Percentiles rank a stretch among this genome's conserved stretches.
phyloP scores from a whole-genome alignment of 179 eudicot species.

The Beta corolliflora region DNA sequence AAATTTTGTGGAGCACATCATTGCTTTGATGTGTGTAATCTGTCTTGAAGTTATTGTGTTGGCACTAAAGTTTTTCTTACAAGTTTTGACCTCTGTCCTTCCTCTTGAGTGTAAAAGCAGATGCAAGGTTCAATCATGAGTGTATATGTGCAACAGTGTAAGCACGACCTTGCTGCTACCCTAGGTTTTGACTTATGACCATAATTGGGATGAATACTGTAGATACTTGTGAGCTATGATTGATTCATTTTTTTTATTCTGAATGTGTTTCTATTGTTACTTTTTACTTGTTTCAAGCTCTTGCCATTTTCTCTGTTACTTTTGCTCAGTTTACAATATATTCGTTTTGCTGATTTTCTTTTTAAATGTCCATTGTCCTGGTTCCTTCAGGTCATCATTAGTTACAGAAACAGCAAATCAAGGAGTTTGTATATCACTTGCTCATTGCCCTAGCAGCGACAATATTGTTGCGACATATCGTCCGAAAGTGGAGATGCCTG shows the following conservation, averaged over 20 bases:
- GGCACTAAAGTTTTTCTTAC: neutral
- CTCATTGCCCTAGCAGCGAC: constrained; percentile 51
- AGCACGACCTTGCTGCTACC: neutral
- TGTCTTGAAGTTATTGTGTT: neutral
- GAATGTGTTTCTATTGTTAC: neutral
- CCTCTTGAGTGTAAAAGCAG: neutral
- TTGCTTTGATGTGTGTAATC: neutral
- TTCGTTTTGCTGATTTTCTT: neutral
- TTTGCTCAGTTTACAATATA: neutral
- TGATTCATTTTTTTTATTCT: neutral
- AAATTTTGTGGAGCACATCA: neutral
- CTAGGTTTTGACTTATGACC: neutral
- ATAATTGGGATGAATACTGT: neutral
- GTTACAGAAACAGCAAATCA: constrained; percentile 62
- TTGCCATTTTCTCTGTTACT: neutral
- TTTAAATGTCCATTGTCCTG: neutral
- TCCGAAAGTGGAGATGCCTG: constrained; percentile 61
- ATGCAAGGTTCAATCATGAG: neutral
- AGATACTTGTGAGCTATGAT: neutral
- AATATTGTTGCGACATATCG: constrained; percentile 77
- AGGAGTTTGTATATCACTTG: constrained; percentile 92
- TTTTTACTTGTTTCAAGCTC: neutral
- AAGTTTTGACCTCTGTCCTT: neutral
- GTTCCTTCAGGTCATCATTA: constrained; percentile 52
- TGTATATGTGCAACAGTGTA: neutral